Evolutionary conservation across 176 grass and related monocot genomes (phyloP).

Genomic region (Lolium multiflorum): DNA sequence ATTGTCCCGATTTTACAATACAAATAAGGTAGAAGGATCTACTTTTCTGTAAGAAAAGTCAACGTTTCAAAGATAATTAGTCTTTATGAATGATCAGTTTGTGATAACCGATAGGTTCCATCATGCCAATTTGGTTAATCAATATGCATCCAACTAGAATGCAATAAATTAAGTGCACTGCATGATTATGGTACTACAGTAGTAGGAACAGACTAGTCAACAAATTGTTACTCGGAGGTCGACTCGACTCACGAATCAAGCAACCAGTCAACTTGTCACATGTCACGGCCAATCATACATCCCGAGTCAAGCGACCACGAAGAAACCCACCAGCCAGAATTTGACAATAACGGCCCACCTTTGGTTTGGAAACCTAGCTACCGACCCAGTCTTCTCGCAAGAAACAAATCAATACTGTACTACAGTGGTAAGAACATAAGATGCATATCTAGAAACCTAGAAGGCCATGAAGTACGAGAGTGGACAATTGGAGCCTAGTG

Average conservation of each 20-base stretch:
- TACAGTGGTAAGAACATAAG: background rate
- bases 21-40: background rate
- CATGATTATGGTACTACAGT: background rate
- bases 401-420: background rate
- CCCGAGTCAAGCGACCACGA: too few relatives aligned
- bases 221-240: too few relatives aligned
- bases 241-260: too few relatives aligned
- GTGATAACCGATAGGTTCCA: background rate
- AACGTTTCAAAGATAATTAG: background rate
- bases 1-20: background rate
- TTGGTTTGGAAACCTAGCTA: too few relatives aligned
- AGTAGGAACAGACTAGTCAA: too few relatives aligned
- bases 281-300: too few relatives aligned
- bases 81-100: background rate
- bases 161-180: background rate
- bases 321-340: too few relatives aligned
- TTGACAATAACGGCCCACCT: too few relatives aligned
- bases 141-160: background rate
- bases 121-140: background rate
- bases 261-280: too few relatives aligned
- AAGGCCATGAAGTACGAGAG: background rate
- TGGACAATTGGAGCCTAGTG: background rate
- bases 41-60: background rate
- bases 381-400: too few relatives aligned
- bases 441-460: constrained; percentile 21